Conservation (phyloP, 2,329 filamentous ascomycete genomes). For the Lithohypha guttulata region DNA sequence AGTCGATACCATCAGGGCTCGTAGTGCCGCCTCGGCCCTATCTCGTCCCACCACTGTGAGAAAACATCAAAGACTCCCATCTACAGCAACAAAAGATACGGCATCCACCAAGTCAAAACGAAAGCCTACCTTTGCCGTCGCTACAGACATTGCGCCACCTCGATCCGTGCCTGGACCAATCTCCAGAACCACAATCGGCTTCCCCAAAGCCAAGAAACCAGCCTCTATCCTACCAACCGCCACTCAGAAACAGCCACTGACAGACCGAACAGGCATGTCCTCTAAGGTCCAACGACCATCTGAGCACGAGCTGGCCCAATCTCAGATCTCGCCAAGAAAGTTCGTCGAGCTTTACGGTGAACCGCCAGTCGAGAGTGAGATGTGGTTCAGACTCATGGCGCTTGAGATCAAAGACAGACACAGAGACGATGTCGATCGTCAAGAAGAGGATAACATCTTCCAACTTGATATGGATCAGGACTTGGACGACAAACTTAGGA, state of each 20-base stretch:
- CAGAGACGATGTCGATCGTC: constrained; percentile 20
- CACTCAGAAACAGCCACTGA: constrained; percentile 7
- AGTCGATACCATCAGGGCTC: constrained; percentile 32
- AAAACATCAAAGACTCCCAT: constrained; percentile 20
- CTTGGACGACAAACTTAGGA: background rate
- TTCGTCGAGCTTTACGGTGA: constrained; percentile 35
- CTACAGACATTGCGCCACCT: constrained; percentile 39
- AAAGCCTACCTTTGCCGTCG: constrained; percentile 15
- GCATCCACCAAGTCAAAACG: constrained; percentile 30
- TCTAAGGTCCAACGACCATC: constrained; percentile 6
- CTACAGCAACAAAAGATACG: constrained; percentile 26
- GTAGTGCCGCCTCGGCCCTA: constrained; percentile 32
- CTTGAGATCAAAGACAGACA: constrained; percentile 28
- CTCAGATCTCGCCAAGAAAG: constrained; percentile 30
- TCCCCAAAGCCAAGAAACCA: constrained; percentile 60
- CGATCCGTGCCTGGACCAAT: constrained; percentile 53
- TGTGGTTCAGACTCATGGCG: constrained; percentile 33
- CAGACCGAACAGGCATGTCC: constrained; percentile 20
- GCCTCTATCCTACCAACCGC: constrained; percentile 28
- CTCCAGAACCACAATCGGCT: constrained; percentile 75
- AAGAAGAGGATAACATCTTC: constrained; percentile 22
- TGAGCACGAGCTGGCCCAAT: constrained; percentile 14
- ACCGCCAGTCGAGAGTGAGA: constrained; percentile 33
- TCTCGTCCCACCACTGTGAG: constrained; percentile 23
- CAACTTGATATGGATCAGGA: constrained; percentile 6